Evolutionary conservation across 2,329 filamentous ascomycete genomes (phyloP).

Genomic region (Cladobotryum protrusum): DNA sequence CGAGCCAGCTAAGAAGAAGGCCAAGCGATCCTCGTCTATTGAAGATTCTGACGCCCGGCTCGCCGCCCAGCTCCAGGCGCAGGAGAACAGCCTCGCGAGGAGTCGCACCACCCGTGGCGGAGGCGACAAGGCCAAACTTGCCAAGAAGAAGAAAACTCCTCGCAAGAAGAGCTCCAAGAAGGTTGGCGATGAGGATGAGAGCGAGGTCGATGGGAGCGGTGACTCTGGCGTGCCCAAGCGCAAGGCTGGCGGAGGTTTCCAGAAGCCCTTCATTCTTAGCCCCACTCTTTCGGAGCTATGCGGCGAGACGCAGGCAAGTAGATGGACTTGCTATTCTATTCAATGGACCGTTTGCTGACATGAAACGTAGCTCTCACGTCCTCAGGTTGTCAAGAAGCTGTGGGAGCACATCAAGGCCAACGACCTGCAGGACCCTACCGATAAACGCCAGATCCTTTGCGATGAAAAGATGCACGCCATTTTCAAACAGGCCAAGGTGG

Average conservation of each 20-base stretch:
- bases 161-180: conserved; percentile 72
- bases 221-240: conserved; percentile 57
- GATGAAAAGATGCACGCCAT: conserved; percentile 87
- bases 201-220: conserved; percentile 61
- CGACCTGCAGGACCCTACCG: conserved; percentile 80
- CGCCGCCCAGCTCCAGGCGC: conserved; percentile 82
- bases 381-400: conserved; percentile 91
- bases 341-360: not conserved
- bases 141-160: conserved; percentile 61
- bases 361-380: conserved; percentile 68
- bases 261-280: conserved; percentile 76
- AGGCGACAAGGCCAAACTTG: conserved; percentile 48
- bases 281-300: conserved; percentile 62
- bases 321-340: not conserved
- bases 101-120: conserved; percentile 73
- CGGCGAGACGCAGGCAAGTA: conserved; percentile 59
- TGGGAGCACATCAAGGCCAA: conserved; percentile 92
- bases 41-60: conserved; percentile 80
- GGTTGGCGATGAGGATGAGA: conserved; percentile 72
- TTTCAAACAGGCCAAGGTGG: conserved; percentile 83
- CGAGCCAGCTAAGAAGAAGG: conserved; percentile 56
- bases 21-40: conserved; percentile 52
- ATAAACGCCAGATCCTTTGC: conserved; percentile 89
- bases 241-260: conserved; percentile 87
- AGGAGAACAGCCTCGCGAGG: conserved; percentile 68